Percentiles rank a stretch among this genome's conserved stretches.
Evolutionary conservation across 768 basidiomycete species (phyloP).

Genomic region (Hortiboletus campestris): DNA sequence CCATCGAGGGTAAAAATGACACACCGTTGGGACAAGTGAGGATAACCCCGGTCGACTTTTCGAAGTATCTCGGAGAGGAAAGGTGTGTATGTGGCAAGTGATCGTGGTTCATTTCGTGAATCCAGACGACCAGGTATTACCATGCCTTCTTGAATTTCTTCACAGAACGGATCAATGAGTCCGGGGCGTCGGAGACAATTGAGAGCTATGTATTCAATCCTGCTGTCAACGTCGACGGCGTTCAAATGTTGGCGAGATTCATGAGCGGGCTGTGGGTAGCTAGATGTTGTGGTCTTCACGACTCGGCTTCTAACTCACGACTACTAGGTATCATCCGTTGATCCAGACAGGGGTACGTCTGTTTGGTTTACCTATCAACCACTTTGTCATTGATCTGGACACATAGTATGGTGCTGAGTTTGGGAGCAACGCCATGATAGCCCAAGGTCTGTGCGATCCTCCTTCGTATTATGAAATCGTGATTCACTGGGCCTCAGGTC

Average conservation of each 20-base stretch:
- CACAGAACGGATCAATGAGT: constrained; percentile 34
- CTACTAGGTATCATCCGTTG: constrained; percentile 48
- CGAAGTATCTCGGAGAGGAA: constrained; percentile 46
- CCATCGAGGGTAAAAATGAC: constrained; percentile 37
- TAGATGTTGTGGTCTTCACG: not conserved
- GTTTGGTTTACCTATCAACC: not conserved
- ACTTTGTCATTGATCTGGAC: not conserved
- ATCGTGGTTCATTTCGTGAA: constrained; percentile 33
- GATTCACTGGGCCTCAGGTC: constrained; percentile 24
- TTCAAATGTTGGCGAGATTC: constrained; percentile 35
- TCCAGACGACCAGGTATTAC: constrained; percentile 27
- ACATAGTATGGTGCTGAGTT: constrained; percentile 54
- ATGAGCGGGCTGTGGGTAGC: constrained; percentile 35
- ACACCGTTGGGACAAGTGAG: constrained; percentile 8
- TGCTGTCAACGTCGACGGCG: constrained; percentile 30
- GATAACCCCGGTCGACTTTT: constrained; percentile 48
- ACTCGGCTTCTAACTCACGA: not conserved
- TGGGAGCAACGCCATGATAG: constrained; percentile 46
- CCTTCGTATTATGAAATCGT: not conserved
- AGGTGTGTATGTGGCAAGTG: constrained; percentile 38
- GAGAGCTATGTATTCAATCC: constrained; percentile 49
- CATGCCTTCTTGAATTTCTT: constrained; percentile 41
- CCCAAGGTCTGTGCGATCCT: constrained; percentile 38
- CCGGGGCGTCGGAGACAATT: constrained; percentile 39
- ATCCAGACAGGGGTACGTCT: constrained; percentile 55